Conservation (phyloP, 805 yeast genomes). For the Yarrowia deformans region DNA sequence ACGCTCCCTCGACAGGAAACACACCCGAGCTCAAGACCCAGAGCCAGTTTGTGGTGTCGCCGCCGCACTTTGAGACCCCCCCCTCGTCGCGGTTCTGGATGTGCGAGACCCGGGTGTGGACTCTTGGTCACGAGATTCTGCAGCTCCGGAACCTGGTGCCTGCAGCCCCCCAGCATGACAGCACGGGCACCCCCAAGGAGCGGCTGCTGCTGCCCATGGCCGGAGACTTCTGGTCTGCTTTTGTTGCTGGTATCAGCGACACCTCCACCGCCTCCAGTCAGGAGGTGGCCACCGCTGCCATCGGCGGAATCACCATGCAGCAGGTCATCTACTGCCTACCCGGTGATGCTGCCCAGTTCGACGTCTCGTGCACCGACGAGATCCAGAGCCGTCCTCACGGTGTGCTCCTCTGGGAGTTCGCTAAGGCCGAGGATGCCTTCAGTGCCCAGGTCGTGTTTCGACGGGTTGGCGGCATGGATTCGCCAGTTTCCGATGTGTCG, state of each 20-base stretch:
- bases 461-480: conserved; percentile 42
- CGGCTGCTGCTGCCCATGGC: conserved; percentile 51
- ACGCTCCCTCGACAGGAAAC: conserved; percentile 3
- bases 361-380: conserved; percentile 27
- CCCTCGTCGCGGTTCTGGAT: conserved; percentile 44
- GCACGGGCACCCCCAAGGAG: conserved; percentile 46
- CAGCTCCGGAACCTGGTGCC: conserved; percentile 46
- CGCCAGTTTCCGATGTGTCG: conserved; percentile 16
- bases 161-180: conserved; percentile 41
- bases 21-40: conserved; percentile 38
- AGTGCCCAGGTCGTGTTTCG: conserved; percentile 52
- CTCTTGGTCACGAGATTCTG: conserved; percentile 49
- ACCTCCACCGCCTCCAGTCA: conserved; percentile 11
- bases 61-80: conserved; percentile 27
- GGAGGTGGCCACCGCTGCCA: conserved; percentile 36
- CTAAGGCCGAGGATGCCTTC: conserved; percentile 49
- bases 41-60: conserved; percentile 34
- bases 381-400: conserved; percentile 45
- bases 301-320: conserved; percentile 36
- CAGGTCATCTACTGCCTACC: conserved; percentile 34
- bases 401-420: conserved; percentile 51
- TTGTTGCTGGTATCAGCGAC: conserved; percentile 47
- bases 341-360: conserved; percentile 34
- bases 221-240: conserved; percentile 53
- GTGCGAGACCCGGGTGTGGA: conserved; percentile 49